Evolutionary conservation across 106 monocot species (phyloP), one percentile per base, ranked within the genome.

Genomic region (Amphibolis antarctica): DNA sequence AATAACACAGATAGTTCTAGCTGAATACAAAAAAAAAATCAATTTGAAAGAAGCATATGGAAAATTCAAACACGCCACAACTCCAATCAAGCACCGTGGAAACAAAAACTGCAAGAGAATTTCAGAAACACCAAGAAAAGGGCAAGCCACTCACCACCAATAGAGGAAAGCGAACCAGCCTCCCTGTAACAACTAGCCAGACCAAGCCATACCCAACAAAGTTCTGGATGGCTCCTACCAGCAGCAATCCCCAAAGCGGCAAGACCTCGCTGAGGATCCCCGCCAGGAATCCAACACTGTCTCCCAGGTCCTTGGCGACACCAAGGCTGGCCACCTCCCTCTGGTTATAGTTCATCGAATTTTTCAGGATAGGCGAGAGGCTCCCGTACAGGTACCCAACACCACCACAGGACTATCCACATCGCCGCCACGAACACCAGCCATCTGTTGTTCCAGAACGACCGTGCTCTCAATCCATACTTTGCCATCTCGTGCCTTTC

Each of bases 131-230:
- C 13, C 21, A 45, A n/a, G 14, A 20, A 18, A 28, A n/a, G 10
- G 25, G 4, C 7, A 60, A 60, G 18, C 60, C 10, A 80, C 84
- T 79, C 70, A 92, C 87, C 82, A 58, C 80, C 82, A 79, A 80
- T 18, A 92, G 84, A 68, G 92, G 84, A 17, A 78, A 55, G 20
- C 52, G 46, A 0, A 79, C 46, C 3, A 60, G 55, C 7, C 77
- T 75, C 25, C 82, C 71, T 0, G 82, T 76, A 18, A 92, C 78
- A 52, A 80, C 67, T 30, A 92, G 81, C 84, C 79, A 92, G 42
- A 92, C 78, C 82, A 75, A 88, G 3, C 92, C 92, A 49, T 92
- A 92, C 3, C 92, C 92, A 59, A 92, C 36, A 22, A 92, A 69
- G 63, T 82, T 88, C 76, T 92, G 84, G 2, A 85, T 11, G 10